These are phyloP conservation scores for Knufia fluminis DNA, from an alignment of 2,329 filamentous ascomycete species.

Conservation along the genomic window DNA sequence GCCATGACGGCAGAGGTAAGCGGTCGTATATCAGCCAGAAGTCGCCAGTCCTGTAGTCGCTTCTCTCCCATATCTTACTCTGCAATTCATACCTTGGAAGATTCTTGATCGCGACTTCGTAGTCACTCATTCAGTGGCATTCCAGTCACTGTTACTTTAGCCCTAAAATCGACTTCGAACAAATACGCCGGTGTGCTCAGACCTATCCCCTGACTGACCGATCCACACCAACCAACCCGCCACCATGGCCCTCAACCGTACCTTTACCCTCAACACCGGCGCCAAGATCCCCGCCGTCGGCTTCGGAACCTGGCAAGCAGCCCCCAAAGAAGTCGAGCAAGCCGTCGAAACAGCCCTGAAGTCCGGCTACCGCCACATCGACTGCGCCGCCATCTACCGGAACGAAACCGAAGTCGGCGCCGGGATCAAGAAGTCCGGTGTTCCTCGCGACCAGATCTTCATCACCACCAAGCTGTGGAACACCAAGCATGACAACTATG, in stretches of 20 bases:
- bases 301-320: slow-evolving; percentile 21
- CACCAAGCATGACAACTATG: slow-evolving; percentile 39
- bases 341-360: slow-evolving; percentile 31
- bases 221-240: neutral
- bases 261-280: slow-evolving; percentile 26
- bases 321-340: slow-evolving; percentile 7
- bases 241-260: slow-evolving; percentile 10
- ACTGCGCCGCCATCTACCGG: slow-evolving; percentile 47
- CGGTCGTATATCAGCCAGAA: neutral
- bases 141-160: too few species aligned
- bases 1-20: neutral
- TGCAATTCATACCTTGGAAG: too few species aligned
- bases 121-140: too few species aligned
- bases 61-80: too few species aligned
- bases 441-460: slow-evolving; percentile 25
- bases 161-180: too few species aligned
- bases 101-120: too few species aligned
- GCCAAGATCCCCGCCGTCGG: slow-evolving; percentile 28
- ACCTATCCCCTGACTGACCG: too few species aligned
- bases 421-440: slow-evolving; percentile 28
- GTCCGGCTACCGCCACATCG: slow-evolving; percentile 46
- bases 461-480: slow-evolving; percentile 57
- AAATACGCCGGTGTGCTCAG: too few species aligned
- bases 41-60: neutral
- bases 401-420: slow-evolving; percentile 45